Evolutionary conservation across 1,284 basidiomycete species (phyloP), one percentile per base, ranked within the genome.

Genomic region (Mrakiaceae sp.): DNA sequence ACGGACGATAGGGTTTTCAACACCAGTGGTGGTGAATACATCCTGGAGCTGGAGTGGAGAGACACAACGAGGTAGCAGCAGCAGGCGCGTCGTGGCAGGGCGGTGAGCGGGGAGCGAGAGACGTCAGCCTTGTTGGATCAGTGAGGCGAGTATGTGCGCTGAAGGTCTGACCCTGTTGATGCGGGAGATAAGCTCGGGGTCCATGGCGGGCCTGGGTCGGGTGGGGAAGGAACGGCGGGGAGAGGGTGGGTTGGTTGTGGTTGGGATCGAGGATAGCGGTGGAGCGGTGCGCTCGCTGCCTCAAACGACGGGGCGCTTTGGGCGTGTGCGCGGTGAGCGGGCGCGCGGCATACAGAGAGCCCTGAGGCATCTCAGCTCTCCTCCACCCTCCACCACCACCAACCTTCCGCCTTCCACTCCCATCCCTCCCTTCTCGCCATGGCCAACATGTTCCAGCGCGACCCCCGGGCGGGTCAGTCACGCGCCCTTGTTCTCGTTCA

Each of bases 21-120:
- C 74, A 63, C 79, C 78, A 57, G 78, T 78, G 40, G 76, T 76
- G 40, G 80, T 75, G 69, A 81, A 81, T 46, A 79, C 80, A 74
- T 81, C 79, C 76, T 81, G 80, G 14, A 81, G 76, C 76, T 79
- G 64, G 12, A 40, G 6, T 47, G 7, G 3, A 57, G 12, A 53
- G n/a, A 11, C 42, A n/a, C 39, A 5, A 55, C 39, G 40, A 39
- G 27, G 6, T 5, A 4, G 57, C 43, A 16, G 5, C n/a, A 27
- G 16, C 42, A 7, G 52, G 39, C 5, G 47, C 12, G 40, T 42
- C 43, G 52, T 14, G 11, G 51, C 14, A 12, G 7, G n/a, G 39
- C 14, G 11, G n/a, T 8, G 55, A 46, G 12, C 43, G 12, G 40
- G n/a, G 49, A 49, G 56, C 27, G 47, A 16, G 42, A 11, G 65